Base-by-base conservation (phyloP, 768 basidiomycete species). In the Auriscalpium vulgare region DNA sequence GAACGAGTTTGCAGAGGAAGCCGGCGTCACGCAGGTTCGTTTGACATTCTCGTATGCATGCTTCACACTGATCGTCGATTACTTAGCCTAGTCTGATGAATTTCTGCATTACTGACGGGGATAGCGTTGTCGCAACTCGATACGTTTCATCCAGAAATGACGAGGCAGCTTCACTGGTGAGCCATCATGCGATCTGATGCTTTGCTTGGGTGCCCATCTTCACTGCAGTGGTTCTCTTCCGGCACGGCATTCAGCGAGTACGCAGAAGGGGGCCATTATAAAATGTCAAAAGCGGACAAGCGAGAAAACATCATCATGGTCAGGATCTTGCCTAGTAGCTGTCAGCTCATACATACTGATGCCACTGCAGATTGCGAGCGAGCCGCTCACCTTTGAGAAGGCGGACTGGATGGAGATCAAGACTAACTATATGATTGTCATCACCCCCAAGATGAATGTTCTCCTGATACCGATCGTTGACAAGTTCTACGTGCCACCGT, bases 321-420 rank as follows among this genome's bases (percentile, higher is more conserved):
- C 58, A 19, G 70, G 52, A 52, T 36, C 43, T 46, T 1, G 34
- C 34, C 38, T 23, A 19, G 14, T 23, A 19, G 14, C 35, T 59
- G 1, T 46, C 62, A 16, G 19, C 19, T 21, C 4, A 8, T 51
- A 14, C 11, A n/a, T 16, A 17, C 34, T 37, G 16, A 37, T n/a
- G 53, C 46, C 36, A 51, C 55, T 48, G 51, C 55, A 87, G 86
- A 84, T 92, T 68, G 89, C 88, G 10, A 91, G 88, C 62, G 95
- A 98, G 63, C 97, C 97, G 0, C 72, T 99, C 47, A 99, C 97
- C 0, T 99, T 98, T 64, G 95, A 99, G 73, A 80, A 94, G 78
- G 91, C 92, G 51, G 97, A 99, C 69, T 99, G 97, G 97, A 95
- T 97, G 87, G 97, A 97, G 70, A 95, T 99, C 65, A 88, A 88